Evolutionary conservation across 2,329 filamentous ascomycete genomes (phyloP).

Genomic region (Colletotrichum costaricense): DNA sequence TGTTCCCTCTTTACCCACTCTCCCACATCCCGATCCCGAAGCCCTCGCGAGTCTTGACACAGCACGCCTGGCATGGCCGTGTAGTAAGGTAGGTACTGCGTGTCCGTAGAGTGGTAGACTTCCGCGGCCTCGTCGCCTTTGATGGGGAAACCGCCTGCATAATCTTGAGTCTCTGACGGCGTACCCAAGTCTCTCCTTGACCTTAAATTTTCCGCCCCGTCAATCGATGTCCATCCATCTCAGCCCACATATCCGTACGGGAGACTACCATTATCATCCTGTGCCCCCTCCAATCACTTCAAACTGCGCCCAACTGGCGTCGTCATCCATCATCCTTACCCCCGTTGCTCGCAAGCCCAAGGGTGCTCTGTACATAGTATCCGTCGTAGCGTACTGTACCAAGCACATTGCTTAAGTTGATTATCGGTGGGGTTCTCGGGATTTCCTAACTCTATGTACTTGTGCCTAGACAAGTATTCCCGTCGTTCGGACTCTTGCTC

Average conservation of each 20-base stretch:
- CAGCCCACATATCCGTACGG: slow-evolving; percentile 1
- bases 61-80: neutral
- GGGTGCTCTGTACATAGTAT: neutral
- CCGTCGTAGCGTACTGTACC: neutral
- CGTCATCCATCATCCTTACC: slow-evolving; percentile 18
- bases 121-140: neutral
- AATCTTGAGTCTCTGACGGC: neutral
- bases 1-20: neutral
- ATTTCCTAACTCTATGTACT: slow-evolving; percentile 19
- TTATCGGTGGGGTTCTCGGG: slow-evolving; percentile 1
- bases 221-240: neutral
- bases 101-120: neutral
- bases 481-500: neutral
- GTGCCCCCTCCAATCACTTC: neutral
- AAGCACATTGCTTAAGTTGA: neutral
- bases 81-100: too few relatives aligned
- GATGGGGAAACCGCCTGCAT: neutral
- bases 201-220: slow-evolving; percentile 12
- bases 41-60: slow-evolving; percentile 2
- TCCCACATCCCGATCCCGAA: slow-evolving; percentile 21
- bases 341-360: neutral
- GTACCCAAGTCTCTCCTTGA: slow-evolving; percentile 2
- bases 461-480: neutral
- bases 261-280: neutral
- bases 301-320: slow-evolving; percentile 28